These are phyloP conservation scores for Ceratocystiopsis sp. DNA, from an alignment of 2,329 filamentous ascomycete genomes.

Conservation along the genomic window DNA sequence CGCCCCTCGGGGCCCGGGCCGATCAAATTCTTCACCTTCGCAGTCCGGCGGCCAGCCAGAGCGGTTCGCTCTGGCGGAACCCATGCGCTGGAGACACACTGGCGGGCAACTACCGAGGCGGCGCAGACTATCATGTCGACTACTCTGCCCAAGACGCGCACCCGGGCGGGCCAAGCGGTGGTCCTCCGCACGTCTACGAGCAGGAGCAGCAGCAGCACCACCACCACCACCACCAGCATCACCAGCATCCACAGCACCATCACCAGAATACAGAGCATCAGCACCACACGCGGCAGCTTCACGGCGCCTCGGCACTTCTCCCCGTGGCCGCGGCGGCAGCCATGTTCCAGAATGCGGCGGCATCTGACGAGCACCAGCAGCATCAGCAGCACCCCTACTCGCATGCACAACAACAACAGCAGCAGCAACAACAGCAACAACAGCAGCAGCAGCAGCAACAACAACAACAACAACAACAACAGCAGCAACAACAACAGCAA, in stretches of 20 bases:
- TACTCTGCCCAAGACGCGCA: constrained; percentile 53
- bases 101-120: constrained; percentile 58
- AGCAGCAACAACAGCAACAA: constrained; percentile 25
- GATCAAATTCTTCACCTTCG: constrained; percentile 42
- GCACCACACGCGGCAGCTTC: constrained; percentile 2
- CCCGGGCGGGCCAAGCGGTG: constrained; percentile 46
- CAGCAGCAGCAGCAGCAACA: constrained; percentile 23
- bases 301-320: no score
- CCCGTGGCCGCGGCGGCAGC: no score
- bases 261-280: constrained; percentile 30
- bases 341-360: no score
- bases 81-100: constrained; percentile 56
- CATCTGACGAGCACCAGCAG: no score
- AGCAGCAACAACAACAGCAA: constrained; percentile 20
- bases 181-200: constrained; percentile 41
- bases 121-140: constrained; percentile 55
- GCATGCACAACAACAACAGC: constrained; percentile 26
- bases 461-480: no score
- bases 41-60: constrained; percentile 53
- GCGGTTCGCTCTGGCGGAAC: constrained; percentile 62
- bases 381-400: no score
- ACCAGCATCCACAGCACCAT: constrained; percentile 27
- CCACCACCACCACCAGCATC: constrained; percentile 25
- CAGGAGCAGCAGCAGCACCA: constrained; percentile 18
- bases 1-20: constrained; percentile 37